Percentiles rank a stretch among this genome's conserved stretches.
phyloP scores from a whole-genome alignment of 331 rosid species.

The Erythrophleum ivorense region DNA sequence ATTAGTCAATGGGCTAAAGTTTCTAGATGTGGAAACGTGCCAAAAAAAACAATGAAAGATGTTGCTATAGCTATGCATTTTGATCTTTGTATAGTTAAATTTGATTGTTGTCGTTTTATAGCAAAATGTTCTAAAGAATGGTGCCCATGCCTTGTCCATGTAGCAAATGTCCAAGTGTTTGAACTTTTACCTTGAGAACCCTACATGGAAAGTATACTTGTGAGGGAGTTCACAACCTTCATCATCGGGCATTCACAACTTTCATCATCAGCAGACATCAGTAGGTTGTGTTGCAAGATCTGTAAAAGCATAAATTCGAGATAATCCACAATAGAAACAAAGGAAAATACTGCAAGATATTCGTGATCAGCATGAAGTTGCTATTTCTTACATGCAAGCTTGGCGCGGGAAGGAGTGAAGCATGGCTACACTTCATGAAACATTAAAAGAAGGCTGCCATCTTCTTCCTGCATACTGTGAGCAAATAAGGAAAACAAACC shows the following conservation, averaged over 20 bases:
- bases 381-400: constrained; percentile 22
- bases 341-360: constrained; percentile 17
- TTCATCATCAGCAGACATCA: constrained; percentile 10
- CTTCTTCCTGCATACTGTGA: constrained; percentile 13
- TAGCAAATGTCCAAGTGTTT: constrained; percentile 8
- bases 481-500: constrained; percentile 5
- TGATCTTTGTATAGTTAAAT: background rate
- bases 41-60: background rate
- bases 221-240: background rate
- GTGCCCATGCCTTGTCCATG: constrained; percentile 20
- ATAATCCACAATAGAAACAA: constrained; percentile 11
- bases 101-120: constrained; percentile 7
- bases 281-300: constrained; percentile 16
- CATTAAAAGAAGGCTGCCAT: constrained; percentile 5
- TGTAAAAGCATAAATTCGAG: background rate
- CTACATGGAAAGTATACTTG: constrained; percentile 2
- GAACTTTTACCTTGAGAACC: background rate
- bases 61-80: constrained; percentile 14
- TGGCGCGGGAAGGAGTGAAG: constrained; percentile 14
- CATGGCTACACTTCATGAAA: constrained; percentile 16
- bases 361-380: constrained; percentile 13
- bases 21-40: constrained; percentile 17
- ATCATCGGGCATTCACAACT: no score
- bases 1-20: constrained; percentile 1
- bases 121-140: constrained; percentile 19